Evolutionary conservation across 257 asterid species (phyloP).

Genomic region (Buddleja alternifolia): DNA sequence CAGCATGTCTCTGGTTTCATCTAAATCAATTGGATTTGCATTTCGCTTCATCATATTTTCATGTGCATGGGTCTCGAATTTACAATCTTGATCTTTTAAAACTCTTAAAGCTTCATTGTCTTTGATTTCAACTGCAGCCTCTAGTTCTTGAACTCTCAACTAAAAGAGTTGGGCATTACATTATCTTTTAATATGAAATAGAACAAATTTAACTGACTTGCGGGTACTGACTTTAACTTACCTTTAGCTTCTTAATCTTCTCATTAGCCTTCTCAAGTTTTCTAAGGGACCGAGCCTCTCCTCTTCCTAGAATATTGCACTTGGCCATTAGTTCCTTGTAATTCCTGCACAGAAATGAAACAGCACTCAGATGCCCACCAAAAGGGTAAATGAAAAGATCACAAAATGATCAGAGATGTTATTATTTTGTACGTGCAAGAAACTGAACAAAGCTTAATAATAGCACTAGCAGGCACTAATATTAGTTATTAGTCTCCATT

Average conservation of each 20-base stretch:
- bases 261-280: conserved; percentile 82
- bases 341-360: conserved; percentile 53
- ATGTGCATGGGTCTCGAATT: conserved; percentile 28
- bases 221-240: conserved; percentile 34
- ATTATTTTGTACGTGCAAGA: neutral
- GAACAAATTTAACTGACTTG: conserved; percentile 19
- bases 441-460: neutral
- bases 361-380: conserved; percentile 20
- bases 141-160: conserved; percentile 77
- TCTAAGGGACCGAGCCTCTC: conserved; percentile 71
- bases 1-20: conserved; percentile 27
- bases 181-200: conserved; percentile 18
- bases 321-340: conserved; percentile 93
- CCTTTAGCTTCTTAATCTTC: conserved; percentile 77
- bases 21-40: conserved; percentile 33
- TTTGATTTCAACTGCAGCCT: conserved; percentile 57
- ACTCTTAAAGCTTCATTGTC: conserved; percentile 72
- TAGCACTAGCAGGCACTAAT: neutral
- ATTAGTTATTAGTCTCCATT: neutral
- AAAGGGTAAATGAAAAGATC: neutral
- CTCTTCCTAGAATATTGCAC: conserved; percentile 88
- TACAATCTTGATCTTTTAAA: conserved; percentile 44
- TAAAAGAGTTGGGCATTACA: conserved; percentile 37
- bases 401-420: conserved; percentile 10
- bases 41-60: conserved; percentile 42